Percentiles rank a stretch among this genome's conserved stretches.
Evolutionary conservation across 1,284 basidiomycete genomes (phyloP).

Genomic region (Trametes versicolor): DNA sequence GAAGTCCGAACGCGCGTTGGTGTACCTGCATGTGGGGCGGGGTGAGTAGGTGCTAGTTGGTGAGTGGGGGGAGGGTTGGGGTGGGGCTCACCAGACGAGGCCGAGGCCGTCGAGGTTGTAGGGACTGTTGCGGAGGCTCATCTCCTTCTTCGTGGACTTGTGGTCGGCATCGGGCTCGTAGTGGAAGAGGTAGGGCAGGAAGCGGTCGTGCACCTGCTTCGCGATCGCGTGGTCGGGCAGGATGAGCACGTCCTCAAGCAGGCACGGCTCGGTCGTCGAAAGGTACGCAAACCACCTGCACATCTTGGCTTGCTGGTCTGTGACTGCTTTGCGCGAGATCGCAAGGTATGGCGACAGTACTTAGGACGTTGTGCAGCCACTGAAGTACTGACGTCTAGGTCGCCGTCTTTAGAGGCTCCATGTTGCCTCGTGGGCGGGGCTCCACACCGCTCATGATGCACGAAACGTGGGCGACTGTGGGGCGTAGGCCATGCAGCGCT

Average conservation of each 20-base stretch:
- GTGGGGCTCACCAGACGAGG: constrained; percentile 38
- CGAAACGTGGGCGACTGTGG: no score
- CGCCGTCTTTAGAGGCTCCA: no score
- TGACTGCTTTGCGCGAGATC: neutral
- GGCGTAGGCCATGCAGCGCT: no score
- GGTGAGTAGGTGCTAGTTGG: no score
- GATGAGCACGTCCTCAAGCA: constrained; percentile 51
- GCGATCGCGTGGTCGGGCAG: constrained; percentile 45
- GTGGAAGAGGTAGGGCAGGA: constrained; percentile 45
- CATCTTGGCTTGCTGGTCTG: constrained; percentile 24
- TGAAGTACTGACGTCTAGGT: no score
- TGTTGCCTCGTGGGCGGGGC: no score
- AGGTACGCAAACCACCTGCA: constrained; percentile 52
- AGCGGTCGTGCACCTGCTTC: constrained; percentile 50
- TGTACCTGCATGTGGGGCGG: constrained; percentile 36
- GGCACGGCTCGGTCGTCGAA: constrained; percentile 45
- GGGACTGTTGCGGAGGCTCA: constrained; percentile 41
- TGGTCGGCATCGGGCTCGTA: constrained; percentile 39
- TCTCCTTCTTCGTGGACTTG: constrained; percentile 36
- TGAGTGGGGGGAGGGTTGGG: no score
- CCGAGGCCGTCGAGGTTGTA: constrained; percentile 47
- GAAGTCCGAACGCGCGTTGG: constrained; percentile 40
- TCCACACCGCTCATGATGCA: no score
- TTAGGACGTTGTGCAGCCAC: no score
- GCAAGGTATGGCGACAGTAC: neutral